These are phyloP conservation scores for Nymphaea thermarum DNA, from an alignment of 164 flowering plant species.

Conservation along the genomic window DNA sequence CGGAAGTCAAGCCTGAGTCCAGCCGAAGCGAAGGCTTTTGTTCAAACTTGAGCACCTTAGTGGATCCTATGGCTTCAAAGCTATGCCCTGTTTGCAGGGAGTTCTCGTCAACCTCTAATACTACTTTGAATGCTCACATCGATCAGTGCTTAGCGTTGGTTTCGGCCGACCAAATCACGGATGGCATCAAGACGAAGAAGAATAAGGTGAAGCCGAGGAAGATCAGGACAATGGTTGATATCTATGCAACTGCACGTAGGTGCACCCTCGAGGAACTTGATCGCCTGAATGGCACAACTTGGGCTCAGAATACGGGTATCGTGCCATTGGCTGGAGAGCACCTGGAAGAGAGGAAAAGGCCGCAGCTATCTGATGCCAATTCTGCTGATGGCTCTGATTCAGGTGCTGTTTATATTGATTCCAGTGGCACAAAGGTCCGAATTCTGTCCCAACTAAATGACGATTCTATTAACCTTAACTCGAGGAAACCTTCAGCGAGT, in stretches of 20 bases:
- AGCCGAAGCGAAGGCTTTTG: constrained; percentile 33
- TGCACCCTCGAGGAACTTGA: constrained; percentile 92
- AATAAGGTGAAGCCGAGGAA: constrained; percentile 56
- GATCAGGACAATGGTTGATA: constrained; percentile 61
- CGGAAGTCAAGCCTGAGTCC: constrained; percentile 21
- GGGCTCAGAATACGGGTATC: constrained; percentile 35
- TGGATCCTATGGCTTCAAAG: constrained; percentile 70
- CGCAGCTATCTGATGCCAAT: constrained; percentile 9
- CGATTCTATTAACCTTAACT: constrained; percentile 15
- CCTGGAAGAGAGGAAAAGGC: constrained; percentile 26
- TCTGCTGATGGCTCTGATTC: constrained; percentile 26
- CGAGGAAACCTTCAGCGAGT: constrained; percentile 14
- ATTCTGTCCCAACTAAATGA: constrained; percentile 55
- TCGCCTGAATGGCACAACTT: constrained; percentile 64
- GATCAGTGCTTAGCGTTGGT: constrained; percentile 76
- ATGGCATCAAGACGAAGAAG: constrained; percentile 19
- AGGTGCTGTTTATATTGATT: constrained; percentile 69
- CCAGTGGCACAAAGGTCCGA: constrained; percentile 66
- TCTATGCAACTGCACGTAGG: constrained; percentile 43
- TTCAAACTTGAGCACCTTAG: constrained; percentile 15
- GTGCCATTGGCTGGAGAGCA: constrained; percentile 16
- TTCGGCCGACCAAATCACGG: constrained; percentile 2
- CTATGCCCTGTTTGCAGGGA: constrained; percentile 89
- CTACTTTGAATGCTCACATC: constrained; percentile 93
- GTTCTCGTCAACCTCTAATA: constrained; percentile 80